Evolutionary conservation across 176 grass and related monocot species (phyloP).

Genomic region (Ensete ventricosum): DNA sequence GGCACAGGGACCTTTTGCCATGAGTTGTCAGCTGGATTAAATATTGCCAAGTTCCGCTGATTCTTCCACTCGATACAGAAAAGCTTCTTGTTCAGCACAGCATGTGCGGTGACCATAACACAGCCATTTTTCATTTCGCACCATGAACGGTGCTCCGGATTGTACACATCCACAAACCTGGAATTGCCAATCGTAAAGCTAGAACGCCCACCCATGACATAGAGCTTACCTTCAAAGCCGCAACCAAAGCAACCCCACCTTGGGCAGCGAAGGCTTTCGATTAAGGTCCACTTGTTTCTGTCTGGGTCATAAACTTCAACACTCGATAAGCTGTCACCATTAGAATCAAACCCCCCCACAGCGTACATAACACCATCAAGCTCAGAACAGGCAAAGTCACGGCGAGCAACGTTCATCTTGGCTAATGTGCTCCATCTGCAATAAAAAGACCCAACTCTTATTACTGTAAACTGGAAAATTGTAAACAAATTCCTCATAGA

Average conservation of each 20-base stretch:
- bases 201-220: slow-evolving; percentile 67
- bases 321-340: slow-evolving; percentile 37
- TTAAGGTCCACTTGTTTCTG: slow-evolving; percentile 36
- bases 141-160: slow-evolving; percentile 28
- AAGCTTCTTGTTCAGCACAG: slow-evolving; percentile 24
- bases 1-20: slow-evolving; percentile 44
- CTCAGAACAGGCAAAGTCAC: slow-evolving; percentile 54
- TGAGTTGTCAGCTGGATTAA: slow-evolving; percentile 34
- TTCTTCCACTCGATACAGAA: slow-evolving; percentile 74
- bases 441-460: not conserved
- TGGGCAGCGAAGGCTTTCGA: slow-evolving; percentile 48
- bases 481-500: not conserved
- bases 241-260: slow-evolving; percentile 60
- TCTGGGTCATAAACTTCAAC: slow-evolving; percentile 54
- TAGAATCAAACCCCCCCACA: slow-evolving; percentile 46
- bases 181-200: slow-evolving; percentile 76
- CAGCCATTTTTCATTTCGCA: slow-evolving; percentile 63
- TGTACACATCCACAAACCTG: slow-evolving; percentile 47
- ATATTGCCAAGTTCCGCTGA: slow-evolving; percentile 37
- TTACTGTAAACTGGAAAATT: not conserved
- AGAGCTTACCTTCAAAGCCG: slow-evolving; percentile 32
- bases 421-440: slow-evolving; percentile 55
- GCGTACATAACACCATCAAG: slow-evolving; percentile 50
- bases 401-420: slow-evolving; percentile 62
- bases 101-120: slow-evolving; percentile 72